Evolutionary conservation across 2,329 filamentous ascomycete genomes (phyloP), one percentile per base, ranked within the genome.

Genomic region (Aspergillaceae sp.): DNA sequence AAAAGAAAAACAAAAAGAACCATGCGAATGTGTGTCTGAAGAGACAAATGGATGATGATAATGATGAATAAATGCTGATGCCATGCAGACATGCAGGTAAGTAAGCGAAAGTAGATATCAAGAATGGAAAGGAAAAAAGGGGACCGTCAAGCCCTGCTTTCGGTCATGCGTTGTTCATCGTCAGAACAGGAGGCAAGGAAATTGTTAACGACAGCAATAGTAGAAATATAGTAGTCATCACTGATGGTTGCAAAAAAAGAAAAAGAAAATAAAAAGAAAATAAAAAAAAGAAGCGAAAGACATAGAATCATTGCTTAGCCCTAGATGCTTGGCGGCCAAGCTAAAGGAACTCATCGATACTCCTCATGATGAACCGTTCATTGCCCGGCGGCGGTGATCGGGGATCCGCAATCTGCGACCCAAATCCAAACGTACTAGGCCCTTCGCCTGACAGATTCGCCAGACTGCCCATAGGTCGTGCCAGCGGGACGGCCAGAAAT

Each of bases 311-410:
- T 65, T 56, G 58, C 48, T 49, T 50, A 53, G 19, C 19, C 8
- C 30, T 32, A 32, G 30, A 32, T 9, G 47, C 45, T 46, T 46
- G 44, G 45, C 43, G 32, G 26, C 49, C 36, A 29, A 35, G 43
- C 37, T 61, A 70, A 50, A 70, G 58, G 56, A 70, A 69, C 58
- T 70, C 68, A 51, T 70, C 67, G 57, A 70, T 70, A 52, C 63
- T 70, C 59, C 67, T 66, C 66, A 70, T 68, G 48, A 70, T 68
- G 44, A 70, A 48, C 26, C 62, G 60, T 48, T 69, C 67, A 19
- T 56, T 57, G 35, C 63, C 59, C 41, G 60, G 59, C 9, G 66
- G 64, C 34, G 67, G 67, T n/a, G 67, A 70, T 44, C 67, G 57
- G 29, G 67, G 67, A 54, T 70, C 67, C 5, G 57, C 57, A 29